Evolutionary conservation across 2,329 filamentous ascomycete species (phyloP), one percentile per base, ranked within the genome.

Genomic region (Trichoderma aggressivum): DNA sequence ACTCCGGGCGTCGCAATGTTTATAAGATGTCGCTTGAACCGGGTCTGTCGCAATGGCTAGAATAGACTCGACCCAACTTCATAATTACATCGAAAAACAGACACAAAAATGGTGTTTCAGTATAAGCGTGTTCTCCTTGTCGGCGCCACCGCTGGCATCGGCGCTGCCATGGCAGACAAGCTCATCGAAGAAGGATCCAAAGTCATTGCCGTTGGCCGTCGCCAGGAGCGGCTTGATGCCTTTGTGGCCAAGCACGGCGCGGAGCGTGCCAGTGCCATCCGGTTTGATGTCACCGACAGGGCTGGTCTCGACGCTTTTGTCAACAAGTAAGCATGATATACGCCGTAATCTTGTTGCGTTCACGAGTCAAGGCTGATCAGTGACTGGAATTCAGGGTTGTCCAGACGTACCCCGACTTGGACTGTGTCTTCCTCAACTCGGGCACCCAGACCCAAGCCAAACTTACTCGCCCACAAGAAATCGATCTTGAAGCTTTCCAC

Each of bases 391-490:
- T 2, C 39, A 73, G 71, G 10, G 68, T 74, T 12, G 60, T 73
- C 26, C 47, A 73, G 14, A 66, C 68, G 1, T 81, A 87, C 75
- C 85, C 87, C 0, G 79, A 83, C 32, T 83, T 90, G 32, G 87
- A 89, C 78, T 84, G 83, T 73, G 76, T 90, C 34, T 78, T 90
- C 70, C 80, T 90, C 69, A 90, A 90, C 77, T 84, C 88, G 0
- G 88, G 87, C 32, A 80, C 86, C 47, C 87, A 90, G 76, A 80
- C 79, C 24, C 75, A 74, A 0, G 74, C 85, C 75, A 24, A 75
- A 73, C 21, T 75, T 10, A 56, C 65, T 50, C 32, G 66, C 11
- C 72, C 75, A 1, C 47, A 34, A 63, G 70, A 68, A 47, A 74
- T 80, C 59, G 73, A 77, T n/a, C 73, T 81, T 58, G 77, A 58